Evolutionary conservation across 192 early-diverging fungal genomes (phyloP).

Genomic region (Dispira parvispora): DNA sequence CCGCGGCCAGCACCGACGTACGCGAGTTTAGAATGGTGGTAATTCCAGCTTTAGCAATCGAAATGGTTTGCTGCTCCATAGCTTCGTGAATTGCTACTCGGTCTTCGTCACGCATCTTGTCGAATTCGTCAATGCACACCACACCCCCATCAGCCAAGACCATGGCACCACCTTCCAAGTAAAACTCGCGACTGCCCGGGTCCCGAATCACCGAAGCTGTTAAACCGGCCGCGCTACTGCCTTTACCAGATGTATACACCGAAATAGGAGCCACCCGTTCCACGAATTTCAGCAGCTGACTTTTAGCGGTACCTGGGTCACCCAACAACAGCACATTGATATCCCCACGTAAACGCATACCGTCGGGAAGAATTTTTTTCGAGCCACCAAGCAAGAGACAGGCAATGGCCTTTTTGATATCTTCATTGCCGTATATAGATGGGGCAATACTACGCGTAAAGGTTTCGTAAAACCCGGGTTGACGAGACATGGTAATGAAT

Average conservation of each 20-base stretch:
- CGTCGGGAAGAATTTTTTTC: slow-evolving; percentile 88
- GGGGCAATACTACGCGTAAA: slow-evolving; percentile 92
- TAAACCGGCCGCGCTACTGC: slow-evolving; percentile 94
- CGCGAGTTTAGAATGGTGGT: slow-evolving; percentile 96
- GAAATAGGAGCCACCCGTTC: slow-evolving; percentile 95
- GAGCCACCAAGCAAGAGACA: slow-evolving; percentile 95
- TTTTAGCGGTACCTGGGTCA: slow-evolving; percentile 98
- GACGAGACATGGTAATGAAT: slow-evolving; percentile 68
- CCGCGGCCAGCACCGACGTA: slow-evolving; percentile 91
- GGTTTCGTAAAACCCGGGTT: slow-evolving; percentile 73
- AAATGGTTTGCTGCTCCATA: slow-evolving; percentile 99
- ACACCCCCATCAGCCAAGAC: slow-evolving; percentile 97
- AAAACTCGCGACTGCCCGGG: slow-evolving; percentile 81
- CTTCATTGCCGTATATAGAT: slow-evolving; percentile 88
- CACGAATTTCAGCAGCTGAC: slow-evolving; percentile 96
- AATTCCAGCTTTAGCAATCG: slow-evolving; percentile 99
- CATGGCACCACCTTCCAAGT: slow-evolving; percentile 98
- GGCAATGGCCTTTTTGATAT: slow-evolving; percentile 91
- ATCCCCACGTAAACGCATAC: slow-evolving; percentile 92
- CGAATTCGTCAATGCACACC: slow-evolving; percentile 99
- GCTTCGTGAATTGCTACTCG: slow-evolving; percentile 99
- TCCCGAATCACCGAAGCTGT: slow-evolving; percentile 96
- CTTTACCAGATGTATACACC: slow-evolving; percentile 98
- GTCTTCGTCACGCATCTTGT: slow-evolving; percentile 99
- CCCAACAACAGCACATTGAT: slow-evolving; percentile 94